Conservation (phyloP, 1,284 basidiomycete genomes). For the Singerocomus rubriflavus region DNA sequence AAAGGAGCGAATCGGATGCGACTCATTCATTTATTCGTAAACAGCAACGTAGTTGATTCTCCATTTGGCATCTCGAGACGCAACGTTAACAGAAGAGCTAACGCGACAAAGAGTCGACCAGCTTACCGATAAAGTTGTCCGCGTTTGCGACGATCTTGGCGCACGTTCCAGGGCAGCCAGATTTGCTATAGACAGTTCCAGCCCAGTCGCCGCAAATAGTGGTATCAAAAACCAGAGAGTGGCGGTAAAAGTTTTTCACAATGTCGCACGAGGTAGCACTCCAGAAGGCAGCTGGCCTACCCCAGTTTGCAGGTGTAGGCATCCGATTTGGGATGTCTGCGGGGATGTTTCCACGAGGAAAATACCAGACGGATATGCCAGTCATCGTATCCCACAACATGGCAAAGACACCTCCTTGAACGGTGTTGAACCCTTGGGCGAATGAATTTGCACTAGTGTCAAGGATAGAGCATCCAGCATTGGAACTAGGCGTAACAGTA, state of each 20-base stretch:
- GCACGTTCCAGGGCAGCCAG: slow-evolving; percentile 73
- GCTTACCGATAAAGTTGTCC: slow-evolving; percentile 55
- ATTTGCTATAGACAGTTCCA: slow-evolving; percentile 43
- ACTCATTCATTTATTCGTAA: not conserved
- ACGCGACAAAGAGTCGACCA: slow-evolving; percentile 1
- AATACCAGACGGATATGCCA: slow-evolving; percentile 79
- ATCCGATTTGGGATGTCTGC: slow-evolving; percentile 53
- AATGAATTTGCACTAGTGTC: slow-evolving; percentile 45
- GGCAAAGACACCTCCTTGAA: slow-evolving; percentile 72
- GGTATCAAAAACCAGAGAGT: slow-evolving; percentile 67
- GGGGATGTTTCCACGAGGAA: slow-evolving; percentile 64
- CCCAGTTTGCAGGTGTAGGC: slow-evolving; percentile 67
- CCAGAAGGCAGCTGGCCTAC: slow-evolving; percentile 63
- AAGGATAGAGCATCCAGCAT: slow-evolving; percentile 49
- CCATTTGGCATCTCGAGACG: slow-evolving; percentile 49
- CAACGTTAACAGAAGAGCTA: slow-evolving; percentile 1
- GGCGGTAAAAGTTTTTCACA: slow-evolving; percentile 61
- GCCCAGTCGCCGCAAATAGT: slow-evolving; percentile 62
- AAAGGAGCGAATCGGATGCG: not conserved
- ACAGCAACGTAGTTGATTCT: slow-evolving; percentile 22
- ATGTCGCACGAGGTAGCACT: slow-evolving; percentile 62
- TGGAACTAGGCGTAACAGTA: slow-evolving; percentile 37
- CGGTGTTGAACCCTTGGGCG: slow-evolving; percentile 65
- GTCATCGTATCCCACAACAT: slow-evolving; percentile 57
- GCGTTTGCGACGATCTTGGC: slow-evolving; percentile 58